phyloP scores from a whole-genome alignment of 257 asterid species.

The Solanum appendiculatum region DNA sequence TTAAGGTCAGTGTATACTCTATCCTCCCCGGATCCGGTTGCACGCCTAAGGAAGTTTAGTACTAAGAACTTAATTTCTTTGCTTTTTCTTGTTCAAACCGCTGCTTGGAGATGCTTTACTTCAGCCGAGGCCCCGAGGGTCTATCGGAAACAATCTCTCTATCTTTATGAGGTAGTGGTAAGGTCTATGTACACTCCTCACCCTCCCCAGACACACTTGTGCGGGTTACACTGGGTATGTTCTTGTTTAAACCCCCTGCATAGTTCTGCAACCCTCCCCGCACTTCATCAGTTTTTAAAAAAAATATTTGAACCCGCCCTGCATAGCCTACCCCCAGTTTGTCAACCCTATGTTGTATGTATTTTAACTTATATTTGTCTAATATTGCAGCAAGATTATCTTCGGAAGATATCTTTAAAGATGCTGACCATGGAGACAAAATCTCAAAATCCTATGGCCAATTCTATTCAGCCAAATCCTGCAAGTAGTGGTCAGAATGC shows the following conservation, averaged over 20 bases:
- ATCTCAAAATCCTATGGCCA: slow-evolving; percentile 49
- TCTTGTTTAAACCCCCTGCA: not conserved
- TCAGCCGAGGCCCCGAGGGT: not conserved
- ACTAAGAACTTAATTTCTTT: not conserved
- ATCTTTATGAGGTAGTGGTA: not conserved
- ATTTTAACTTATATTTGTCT: not conserved
- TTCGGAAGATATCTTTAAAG: slow-evolving; percentile 78
- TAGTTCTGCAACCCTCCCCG: not conserved
- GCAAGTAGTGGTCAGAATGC: slow-evolving; percentile 48
- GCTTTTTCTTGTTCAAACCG: not conserved
- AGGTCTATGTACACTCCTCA: not conserved
- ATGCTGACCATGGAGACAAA: slow-evolving; percentile 80
- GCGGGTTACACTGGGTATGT: not conserved
- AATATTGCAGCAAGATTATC: slow-evolving; percentile 60
- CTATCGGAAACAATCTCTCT: not conserved
- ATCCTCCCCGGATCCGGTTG: not conserved
- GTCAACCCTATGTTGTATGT: not conserved
- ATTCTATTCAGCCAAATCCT: slow-evolving; percentile 37
- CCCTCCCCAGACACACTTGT: not conserved
- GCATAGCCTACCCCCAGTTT: not conserved
- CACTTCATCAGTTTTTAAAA: not conserved
- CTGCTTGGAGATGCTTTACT: not conserved
- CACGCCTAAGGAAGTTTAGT: not conserved
- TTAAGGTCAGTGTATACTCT: not conserved
- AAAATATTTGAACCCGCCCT: not conserved